Base-by-base conservation (phyloP, 306 rosid genomes). In the Quercus bicolor region DNA sequence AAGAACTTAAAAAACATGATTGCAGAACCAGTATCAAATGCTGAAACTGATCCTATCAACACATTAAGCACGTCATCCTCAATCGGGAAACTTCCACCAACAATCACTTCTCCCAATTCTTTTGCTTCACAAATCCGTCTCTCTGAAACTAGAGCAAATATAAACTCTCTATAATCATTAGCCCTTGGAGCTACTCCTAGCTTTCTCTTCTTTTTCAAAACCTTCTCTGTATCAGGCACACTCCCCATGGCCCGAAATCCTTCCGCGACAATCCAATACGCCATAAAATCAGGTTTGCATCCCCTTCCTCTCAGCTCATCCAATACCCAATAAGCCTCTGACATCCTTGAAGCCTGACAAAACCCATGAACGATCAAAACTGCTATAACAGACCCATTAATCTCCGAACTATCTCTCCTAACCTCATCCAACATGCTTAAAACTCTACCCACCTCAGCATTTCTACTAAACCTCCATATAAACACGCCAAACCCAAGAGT, bases 281-380 rank as follows among this genome's bases (percentile, higher is more conserved):
- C 93, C 89, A 94, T 84, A 77, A 94, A 95, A 88, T 95, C 98
- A 40, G 98, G 95, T 79, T 95, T 95, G 83, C 94, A 92, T 2
- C 85, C 91, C 82, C 88, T 87, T 52, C 66, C 85, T 77, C 97
- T 85, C 56, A 94, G 88, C 64, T 91, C 97, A 75, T 81, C 89
- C 81, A 94, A 68, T 54, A 87, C 78, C 81, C 78, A 78, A 68
- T 81, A 78, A 70, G 95, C 97, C 85, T 92, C 98, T 0, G 75
- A 78, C 9, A 78, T 85, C 79, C 78, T 88, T 3, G 90, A 84
- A 29, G 88, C 93, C 56, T 62, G 65, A 65, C 96, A 88, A 31
- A 95, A 87, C 69, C 97, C 97, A n/a, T 86, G 90, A 74, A 92
- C 79, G 56, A 86, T 81, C 86, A 92, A 75, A 55, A 91, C 85